Evolutionary conservation across 352 stramenopile species (phyloP), one percentile per base, ranked within the genome.

Genomic region (Phytophthora niederhauseri): DNA sequence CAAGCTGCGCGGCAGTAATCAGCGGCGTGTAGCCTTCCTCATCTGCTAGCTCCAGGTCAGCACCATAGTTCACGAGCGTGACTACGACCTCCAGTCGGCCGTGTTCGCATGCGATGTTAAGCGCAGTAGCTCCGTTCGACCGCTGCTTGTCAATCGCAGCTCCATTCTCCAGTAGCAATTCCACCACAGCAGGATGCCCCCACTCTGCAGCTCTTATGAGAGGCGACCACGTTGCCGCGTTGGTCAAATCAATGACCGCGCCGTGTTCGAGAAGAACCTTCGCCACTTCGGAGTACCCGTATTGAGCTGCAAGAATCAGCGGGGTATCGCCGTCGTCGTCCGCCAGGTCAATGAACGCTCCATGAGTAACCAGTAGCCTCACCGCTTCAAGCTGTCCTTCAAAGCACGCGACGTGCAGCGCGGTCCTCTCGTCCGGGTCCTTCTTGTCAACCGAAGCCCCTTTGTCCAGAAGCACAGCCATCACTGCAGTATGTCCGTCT

Each of bases 21-120:
- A 66, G 24, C 15, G 59, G 48, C 1, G 59, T 59, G 30, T 59
- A 66, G 4, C 59, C 59, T 38, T 58, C 58, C 3, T 51, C 8
- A 34, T 65, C 58, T 26, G 58, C 12, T 14, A 58, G 24, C 11
- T 60, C 50, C 5, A 60, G 19, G 17, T 7, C 8, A 9, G 60
- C 60, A 6, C 36, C 60, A 46, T 15, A 3, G 12, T 59, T 52
- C 17, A 60, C 48, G 6, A 66, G 60, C 30, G 36, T n/a, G n/a
- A 59, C 24, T 6, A 48, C 60, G 24, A 50, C 58, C 1, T 57
- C 20, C 2, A 65, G 20, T 6, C 51, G 31, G 12, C 48, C 58
- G 4, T 60, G 31, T 30, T 59, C 36, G n/a, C 50, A 66, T 4
- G 50, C 49, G n/a, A 61, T 52, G 17, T 54, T 45, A 6, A 66